A percentile compares a stretch with the other conserved stretches of the same genome.
These are phyloP conservation scores for Leccinum truebloodii DNA, from an alignment of 768 basidiomycete genomes.

Conservation along the genomic window DNA sequence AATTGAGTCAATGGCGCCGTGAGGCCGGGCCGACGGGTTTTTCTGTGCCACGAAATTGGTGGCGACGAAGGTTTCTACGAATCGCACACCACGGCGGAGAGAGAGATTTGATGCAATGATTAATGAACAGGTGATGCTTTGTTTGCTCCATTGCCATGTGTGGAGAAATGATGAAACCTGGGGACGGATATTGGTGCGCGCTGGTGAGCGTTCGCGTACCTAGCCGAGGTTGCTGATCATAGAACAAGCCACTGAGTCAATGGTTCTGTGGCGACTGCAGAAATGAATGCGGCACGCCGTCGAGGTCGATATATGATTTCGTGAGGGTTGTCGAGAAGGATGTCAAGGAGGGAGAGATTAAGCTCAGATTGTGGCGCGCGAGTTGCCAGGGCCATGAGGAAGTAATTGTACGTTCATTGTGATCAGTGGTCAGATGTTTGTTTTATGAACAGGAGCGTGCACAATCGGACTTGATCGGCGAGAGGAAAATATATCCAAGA, in stretches of 20 bases:
- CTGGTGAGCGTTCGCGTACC: constrained; percentile 14
- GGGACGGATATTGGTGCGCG: neutral
- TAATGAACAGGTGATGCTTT: neutral
- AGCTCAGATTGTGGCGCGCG: constrained; percentile 13
- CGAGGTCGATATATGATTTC: constrained; percentile 5
- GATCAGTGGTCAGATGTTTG: constrained; percentile 11
- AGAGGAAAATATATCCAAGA: constrained; percentile 30
- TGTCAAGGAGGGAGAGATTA: constrained; percentile 1
- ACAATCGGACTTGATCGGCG: constrained; percentile 38
- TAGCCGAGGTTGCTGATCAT: constrained; percentile 14
- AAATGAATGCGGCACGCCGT: constrained; percentile 2
- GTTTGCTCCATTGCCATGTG: neutral
- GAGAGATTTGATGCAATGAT: neutral
- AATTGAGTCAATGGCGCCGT: constrained; percentile 11
- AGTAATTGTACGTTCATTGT: constrained; percentile 18
- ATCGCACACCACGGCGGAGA: neutral
- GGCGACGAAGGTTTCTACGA: neutral
- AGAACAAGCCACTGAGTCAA: neutral
- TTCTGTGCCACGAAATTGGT: constrained; percentile 1
- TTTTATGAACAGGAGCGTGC: constrained; percentile 13
- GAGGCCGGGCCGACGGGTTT: constrained; percentile 11
- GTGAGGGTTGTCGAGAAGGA: constrained; percentile 11
- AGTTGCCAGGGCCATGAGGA: constrained; percentile 19
- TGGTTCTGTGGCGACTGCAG: constrained; percentile 4
- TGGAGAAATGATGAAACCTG: constrained; percentile 5